phyloP scores from a whole-genome alignment of 805 yeast species.

The Pichia exigua region DNA sequence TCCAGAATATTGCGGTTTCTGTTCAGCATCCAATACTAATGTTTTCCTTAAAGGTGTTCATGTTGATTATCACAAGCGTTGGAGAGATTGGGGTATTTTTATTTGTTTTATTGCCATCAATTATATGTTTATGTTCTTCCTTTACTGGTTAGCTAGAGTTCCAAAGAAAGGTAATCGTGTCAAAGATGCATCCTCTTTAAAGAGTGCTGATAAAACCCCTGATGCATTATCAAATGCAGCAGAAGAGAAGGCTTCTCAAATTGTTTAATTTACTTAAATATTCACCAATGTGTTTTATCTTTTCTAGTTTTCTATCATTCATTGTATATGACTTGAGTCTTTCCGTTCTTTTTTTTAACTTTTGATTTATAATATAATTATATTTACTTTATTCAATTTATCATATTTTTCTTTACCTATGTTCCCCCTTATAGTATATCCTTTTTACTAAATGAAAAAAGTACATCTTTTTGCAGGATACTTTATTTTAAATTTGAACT shows the following conservation, averaged over 20 bases:
- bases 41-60: conserved; percentile 42
- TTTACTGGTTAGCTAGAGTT: conserved; percentile 61
- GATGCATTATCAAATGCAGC: not conserved
- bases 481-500: no score
- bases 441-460: no score
- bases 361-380: not conserved
- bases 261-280: not conserved
- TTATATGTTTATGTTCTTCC: conserved; percentile 22
- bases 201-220: conserved; percentile 14
- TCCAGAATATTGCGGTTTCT: conserved; percentile 51
- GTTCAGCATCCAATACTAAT: conserved; percentile 52
- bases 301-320: not conserved
- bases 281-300: not conserved
- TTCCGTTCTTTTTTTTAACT: not conserved
- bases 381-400: no score
- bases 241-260: not conserved
- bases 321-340: not conserved
- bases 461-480: no score
- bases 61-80: conserved; percentile 42
- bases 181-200: conserved; percentile 18
- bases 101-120: conserved; percentile 42
- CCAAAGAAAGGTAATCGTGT: conserved; percentile 48
- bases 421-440: no score
- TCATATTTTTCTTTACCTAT: no score
- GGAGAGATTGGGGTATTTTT: conserved; percentile 56